Percentiles rank a stretch among this genome's conserved stretches.
Evolutionary conservation across 306 rosid species (phyloP).

Genomic region (Vigna trinervia): DNA sequence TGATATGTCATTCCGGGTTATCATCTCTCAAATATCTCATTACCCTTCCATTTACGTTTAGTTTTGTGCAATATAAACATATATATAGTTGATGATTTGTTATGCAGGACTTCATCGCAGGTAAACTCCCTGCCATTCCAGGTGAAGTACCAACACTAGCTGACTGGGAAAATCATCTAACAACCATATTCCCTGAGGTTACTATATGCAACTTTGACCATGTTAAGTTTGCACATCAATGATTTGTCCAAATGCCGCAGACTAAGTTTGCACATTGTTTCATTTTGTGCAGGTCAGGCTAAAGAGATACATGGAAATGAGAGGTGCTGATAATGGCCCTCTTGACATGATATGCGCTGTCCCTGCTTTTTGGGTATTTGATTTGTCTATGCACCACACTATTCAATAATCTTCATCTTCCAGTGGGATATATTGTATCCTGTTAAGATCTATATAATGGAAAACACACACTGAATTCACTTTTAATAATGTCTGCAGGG

Average conservation of each 20-base stretch:
- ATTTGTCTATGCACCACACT: neutral
- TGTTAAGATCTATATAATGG: neutral
- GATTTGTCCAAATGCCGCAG: neutral
- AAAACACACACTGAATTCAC: neutral
- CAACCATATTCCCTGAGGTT: slow-evolving; percentile 88
- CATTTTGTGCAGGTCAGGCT: slow-evolving; percentile 69
- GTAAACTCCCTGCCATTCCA: slow-evolving; percentile 67
- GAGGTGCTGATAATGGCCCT: slow-evolving; percentile 94
- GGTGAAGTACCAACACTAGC: slow-evolving; percentile 81
- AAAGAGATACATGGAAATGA: slow-evolving; percentile 92
- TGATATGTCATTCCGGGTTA: slow-evolving; percentile 87
- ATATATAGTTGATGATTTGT: slow-evolving; percentile 12
- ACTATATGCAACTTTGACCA: neutral
- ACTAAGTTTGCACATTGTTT: neutral
- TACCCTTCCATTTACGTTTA: neutral
- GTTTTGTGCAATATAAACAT: too few relatives aligned
- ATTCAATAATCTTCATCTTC: neutral
- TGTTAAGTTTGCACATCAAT: neutral
- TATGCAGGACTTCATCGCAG: slow-evolving; percentile 82
- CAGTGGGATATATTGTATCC: too few relatives aligned
- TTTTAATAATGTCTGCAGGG: neutral
- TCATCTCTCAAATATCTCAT: slow-evolving; percentile 3
- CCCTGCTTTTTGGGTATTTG: slow-evolving; percentile 88
- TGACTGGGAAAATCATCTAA: slow-evolving; percentile 94
- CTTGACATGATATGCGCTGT: slow-evolving; percentile 79